phyloP scores from a whole-genome alignment of 305 asterid genomes.

The Solanum aculeatissimum region DNA sequence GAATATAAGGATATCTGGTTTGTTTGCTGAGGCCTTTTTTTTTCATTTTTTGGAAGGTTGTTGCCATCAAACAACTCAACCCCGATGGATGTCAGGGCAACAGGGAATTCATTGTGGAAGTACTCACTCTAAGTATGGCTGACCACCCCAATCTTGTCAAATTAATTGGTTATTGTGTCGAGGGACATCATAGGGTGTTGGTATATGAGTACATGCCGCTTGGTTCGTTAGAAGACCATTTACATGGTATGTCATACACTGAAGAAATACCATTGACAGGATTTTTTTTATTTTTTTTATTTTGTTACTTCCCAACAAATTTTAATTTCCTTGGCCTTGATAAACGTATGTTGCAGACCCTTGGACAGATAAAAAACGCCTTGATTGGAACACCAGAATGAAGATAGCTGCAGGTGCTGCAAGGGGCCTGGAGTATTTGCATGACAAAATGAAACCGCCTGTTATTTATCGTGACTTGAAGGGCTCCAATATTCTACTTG shows the following conservation, averaged over 20 bases:
- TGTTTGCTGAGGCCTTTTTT: neutral
- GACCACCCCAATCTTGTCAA: constrained; percentile 73
- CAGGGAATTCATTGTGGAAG: constrained; percentile 71
- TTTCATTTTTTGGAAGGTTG: constrained; percentile 22
- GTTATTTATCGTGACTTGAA: constrained; percentile 52
- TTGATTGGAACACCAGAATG: constrained; percentile 47
- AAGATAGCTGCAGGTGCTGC: constrained; percentile 56
- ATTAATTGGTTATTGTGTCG: constrained; percentile 68
- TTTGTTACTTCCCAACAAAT: neutral
- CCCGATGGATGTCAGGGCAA: constrained; percentile 66
- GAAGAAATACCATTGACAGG: neutral
- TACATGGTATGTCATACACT: constrained; percentile 37
- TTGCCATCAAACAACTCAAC: constrained; percentile 77
- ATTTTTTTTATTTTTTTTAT: neutral
- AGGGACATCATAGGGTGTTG: constrained; percentile 62
- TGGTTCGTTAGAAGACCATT: constrained; percentile 80
- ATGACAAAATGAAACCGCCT: constrained; percentile 41
- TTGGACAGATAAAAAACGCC: constrained; percentile 7
- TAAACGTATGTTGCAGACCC: constrained; percentile 9
- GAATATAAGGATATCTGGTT: neutral
- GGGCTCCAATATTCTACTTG: constrained; percentile 57
- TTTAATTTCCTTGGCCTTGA: neutral
- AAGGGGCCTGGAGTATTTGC: constrained; percentile 43
- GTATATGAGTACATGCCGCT: constrained; percentile 80
- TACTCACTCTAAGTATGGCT: constrained; percentile 44